Conservation (phyloP, 23 red algal genomes). For the Chondrus crispus region DNA sequence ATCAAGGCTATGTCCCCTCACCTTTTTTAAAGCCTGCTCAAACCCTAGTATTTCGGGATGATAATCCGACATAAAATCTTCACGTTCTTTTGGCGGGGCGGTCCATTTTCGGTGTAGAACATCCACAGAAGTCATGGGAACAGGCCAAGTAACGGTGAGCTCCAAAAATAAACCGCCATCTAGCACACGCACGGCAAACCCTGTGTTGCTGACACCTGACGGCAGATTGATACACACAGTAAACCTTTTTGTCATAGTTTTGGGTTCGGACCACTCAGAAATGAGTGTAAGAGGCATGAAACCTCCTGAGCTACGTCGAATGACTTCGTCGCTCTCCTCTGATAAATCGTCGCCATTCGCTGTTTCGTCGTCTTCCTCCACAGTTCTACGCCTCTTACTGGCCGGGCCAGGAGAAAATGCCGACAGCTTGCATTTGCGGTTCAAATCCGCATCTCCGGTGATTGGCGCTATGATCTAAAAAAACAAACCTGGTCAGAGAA, state of each 20-base stretch:
- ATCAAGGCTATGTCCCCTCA: not conserved
- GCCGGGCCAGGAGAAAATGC: too few relatives aligned
- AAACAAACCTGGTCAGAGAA: too few relatives aligned
- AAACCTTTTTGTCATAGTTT: not conserved
- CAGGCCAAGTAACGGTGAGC: not conserved
- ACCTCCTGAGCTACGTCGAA: too few relatives aligned
- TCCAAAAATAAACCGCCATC: conserved; percentile 4
- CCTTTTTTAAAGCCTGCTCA: not conserved
- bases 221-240: not conserved
- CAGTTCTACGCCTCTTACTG: too few relatives aligned
- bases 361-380: too few relatives aligned
- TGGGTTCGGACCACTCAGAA: not conserved
- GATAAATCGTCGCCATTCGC: too few relatives aligned
- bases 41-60: not conserved
- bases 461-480: too few relatives aligned
- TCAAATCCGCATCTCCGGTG: too few relatives aligned
- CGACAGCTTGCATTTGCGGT: too few relatives aligned
- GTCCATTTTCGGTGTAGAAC: not conserved
- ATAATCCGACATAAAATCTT: not conserved
- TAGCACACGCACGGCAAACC: not conserved
- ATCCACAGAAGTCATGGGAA: not conserved
- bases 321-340: too few relatives aligned
- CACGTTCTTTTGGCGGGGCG: too few relatives aligned
- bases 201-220: not conserved
- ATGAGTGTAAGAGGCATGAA: conserved; percentile 3